Evolutionary conservation across 2,329 filamentous ascomycete genomes (phyloP), one percentile per base, ranked within the genome.

Genomic region (Didymella lethalis): DNA sequence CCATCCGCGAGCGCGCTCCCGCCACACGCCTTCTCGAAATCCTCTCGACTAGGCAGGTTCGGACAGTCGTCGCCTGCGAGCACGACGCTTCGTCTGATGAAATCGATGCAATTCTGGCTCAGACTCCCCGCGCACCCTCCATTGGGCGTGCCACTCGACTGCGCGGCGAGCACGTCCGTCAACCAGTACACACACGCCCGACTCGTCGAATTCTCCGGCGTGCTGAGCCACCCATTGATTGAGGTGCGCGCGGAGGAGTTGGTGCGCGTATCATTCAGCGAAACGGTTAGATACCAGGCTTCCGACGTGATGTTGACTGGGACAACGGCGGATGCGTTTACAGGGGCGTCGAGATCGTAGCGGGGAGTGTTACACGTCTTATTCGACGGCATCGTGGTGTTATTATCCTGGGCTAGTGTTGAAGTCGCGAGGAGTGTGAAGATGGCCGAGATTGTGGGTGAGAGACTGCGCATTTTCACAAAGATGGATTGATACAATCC

Each of bases 201-300:
- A 2, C 31, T 43, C n/a, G 32, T 54, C 1, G 50, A n/a, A n/a
- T 31, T 40, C 7, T 32, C 32, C 1, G 50, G 50, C 29, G 26
- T 25, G 43, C 50, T 54, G 20, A 46, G 41, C 14, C 26, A 47
- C 23, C 25, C 50, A 2, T 16, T 10, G n/a, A 54, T 11, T 2
- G 7, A 10, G 3, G 34, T 25, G n/a, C 38, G 14, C 3, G 43
- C 41, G 23, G 6, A 31, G 31, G 43, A 10, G n/a, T 25, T 18
- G 10, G 16, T 40, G 50, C 50, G 50, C 7, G 43, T 47, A 43
- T 54, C 50, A 32, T 45, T 45, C 6, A 54, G 41, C 4, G 50
- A 23, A 10, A 47, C 32, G 41, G 41, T 47, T 3, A 54, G 50
- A 43, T 29, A 54, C 43, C 50, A 54, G 16, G 50, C 41, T 5